Percentiles rank a stretch among this genome's conserved stretches.
These are phyloP conservation scores for Saturnispora silvae DNA, from an alignment of 805 yeast genomes.

Conservation along the genomic window DNA sequence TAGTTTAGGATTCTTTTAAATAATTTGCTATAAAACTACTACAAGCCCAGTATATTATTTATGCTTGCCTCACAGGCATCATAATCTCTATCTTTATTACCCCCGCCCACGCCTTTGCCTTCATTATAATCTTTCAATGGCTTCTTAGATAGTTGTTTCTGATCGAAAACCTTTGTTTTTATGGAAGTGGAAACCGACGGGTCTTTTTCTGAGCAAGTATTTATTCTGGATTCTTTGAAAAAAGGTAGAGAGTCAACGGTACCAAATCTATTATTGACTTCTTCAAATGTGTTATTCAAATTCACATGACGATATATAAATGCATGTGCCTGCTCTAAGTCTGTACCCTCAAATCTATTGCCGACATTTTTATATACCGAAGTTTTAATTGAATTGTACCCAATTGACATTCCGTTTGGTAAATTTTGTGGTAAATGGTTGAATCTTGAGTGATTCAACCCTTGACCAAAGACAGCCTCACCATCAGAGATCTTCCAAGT, in stretches of 20 bases:
- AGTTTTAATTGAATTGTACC: conserved; percentile 11
- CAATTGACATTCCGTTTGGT: conserved; percentile 9
- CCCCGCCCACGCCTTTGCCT: no score
- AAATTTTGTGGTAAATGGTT: conserved; percentile 7
- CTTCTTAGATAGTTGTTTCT: no score
- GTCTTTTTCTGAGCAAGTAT: no score
- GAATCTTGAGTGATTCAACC: conserved; percentile 12
- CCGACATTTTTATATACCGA: conserved; percentile 12
- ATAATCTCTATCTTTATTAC: no score
- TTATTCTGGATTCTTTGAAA: no score
- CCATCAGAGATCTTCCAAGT: background rate
- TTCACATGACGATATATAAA: conserved; percentile 13
- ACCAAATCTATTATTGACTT: conserved; percentile 15
- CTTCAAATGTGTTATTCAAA: conserved; percentile 14
- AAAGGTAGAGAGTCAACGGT: conserved; percentile 16
- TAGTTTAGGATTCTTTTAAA: no score
- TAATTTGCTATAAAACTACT: no score
- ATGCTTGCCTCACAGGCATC: no score
- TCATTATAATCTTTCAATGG: no score
- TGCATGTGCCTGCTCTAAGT: conserved; percentile 13
- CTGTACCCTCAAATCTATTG: conserved; percentile 7
- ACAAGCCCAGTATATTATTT: no score
- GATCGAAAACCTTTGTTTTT: no score
- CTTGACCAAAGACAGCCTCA: conserved; percentile 2
- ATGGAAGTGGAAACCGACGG: no score